These are phyloP conservation scores for Kluyveromyces lactis DNA, from an alignment of 805 yeast genomes.

Conservation along the genomic window DNA sequence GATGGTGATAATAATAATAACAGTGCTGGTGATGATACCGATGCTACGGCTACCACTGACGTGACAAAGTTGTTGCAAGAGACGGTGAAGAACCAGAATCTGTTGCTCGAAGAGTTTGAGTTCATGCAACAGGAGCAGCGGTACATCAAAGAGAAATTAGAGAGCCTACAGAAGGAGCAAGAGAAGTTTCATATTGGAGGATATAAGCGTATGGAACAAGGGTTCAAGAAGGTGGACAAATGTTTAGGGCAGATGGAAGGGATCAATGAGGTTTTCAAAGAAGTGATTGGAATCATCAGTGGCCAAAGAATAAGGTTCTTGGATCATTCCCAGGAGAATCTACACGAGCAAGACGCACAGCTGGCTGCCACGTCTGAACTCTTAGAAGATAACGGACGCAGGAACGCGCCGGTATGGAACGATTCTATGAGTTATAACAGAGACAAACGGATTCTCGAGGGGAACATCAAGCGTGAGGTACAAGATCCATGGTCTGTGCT, in stretches of 20 bases:
- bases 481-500: slow-evolving; percentile 1
- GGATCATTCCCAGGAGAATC: slow-evolving; percentile 18
- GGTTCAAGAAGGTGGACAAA: slow-evolving; percentile 12
- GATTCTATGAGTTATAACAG: slow-evolving; percentile 2
- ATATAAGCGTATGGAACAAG: slow-evolving; percentile 13
- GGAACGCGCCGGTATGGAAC: not conserved
- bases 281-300: slow-evolving; percentile 21
- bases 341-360: slow-evolving; percentile 11
- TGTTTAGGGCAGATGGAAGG: slow-evolving; percentile 15
- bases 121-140: slow-evolving; percentile 4
- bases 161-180: slow-evolving; percentile 18
- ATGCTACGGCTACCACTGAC: no score
- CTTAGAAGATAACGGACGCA: not conserved
- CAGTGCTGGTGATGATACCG: no score
- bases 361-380: not conserved
- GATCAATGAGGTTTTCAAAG: slow-evolving; percentile 19
- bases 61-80: slow-evolving; percentile 20
- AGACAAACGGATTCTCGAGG: slow-evolving; percentile 3
- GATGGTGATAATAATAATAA: no score
- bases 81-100: slow-evolving; percentile 25
- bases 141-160: not conserved
- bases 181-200: slow-evolving; percentile 15
- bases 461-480: slow-evolving; percentile 1
- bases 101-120: slow-evolving; percentile 14
- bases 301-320: slow-evolving; percentile 18